phyloP scores from a whole-genome alignment of 805 yeast species.

The Lipomyces orientalis region DNA sequence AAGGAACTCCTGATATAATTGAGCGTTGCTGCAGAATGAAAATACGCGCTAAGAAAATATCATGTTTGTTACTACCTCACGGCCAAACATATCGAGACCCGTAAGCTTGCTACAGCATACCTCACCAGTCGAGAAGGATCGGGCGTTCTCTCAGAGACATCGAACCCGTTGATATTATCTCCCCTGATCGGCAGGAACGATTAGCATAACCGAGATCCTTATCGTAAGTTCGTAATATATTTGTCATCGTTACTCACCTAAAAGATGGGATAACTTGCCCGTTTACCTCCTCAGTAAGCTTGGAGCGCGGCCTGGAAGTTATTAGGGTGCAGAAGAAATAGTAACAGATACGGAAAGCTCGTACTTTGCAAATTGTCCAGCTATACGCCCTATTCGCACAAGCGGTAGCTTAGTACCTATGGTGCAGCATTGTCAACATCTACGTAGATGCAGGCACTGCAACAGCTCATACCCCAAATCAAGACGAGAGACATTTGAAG shows the following conservation, averaged over 20 bases:
- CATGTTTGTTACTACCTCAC: not conserved
- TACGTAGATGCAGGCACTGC: not conserved
- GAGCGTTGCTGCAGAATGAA: constrained; percentile 54
- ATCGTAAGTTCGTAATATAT: not conserved
- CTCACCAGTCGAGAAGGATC: constrained; percentile 50
- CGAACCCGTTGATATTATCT: constrained; percentile 53
- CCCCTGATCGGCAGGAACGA: constrained; percentile 42
- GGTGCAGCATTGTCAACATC: not conserved
- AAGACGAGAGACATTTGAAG: constrained; percentile 53
- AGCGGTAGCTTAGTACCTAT: constrained; percentile 48
- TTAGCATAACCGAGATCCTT: not conserved
- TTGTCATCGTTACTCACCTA: constrained; percentile 26
- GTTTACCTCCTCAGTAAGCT: constrained; percentile 50
- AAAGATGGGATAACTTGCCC: constrained; percentile 51
- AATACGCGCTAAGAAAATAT: constrained; percentile 45
- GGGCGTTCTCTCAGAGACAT: constrained; percentile 48
- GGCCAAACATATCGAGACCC: not conserved
- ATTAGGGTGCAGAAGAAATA: not conserved
- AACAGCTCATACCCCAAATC: constrained; percentile 46
- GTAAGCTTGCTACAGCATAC: constrained; percentile 5
- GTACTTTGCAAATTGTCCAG: constrained; percentile 52
- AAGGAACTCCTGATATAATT: constrained; percentile 49
- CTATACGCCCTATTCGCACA: constrained; percentile 51
- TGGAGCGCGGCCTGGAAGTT: constrained; percentile 47
- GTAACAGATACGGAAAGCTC: not conserved